phyloP scores from a whole-genome alignment of 1,284 basidiomycete genomes.

The Albatrellus sp. region DNA sequence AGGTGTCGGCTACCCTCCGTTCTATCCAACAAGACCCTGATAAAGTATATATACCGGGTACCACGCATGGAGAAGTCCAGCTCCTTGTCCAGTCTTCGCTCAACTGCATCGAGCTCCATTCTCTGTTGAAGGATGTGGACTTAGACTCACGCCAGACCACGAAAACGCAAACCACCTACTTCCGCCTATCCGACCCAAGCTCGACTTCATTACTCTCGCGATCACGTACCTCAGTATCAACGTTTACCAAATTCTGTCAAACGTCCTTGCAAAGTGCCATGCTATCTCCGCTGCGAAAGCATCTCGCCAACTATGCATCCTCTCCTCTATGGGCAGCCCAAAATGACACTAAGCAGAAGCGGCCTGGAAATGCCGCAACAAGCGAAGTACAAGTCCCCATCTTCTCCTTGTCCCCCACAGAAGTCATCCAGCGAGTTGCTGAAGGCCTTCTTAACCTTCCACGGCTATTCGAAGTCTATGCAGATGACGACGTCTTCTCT shows the following conservation, averaged over 20 bases:
- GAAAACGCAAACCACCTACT: conserved; percentile 13
- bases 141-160: conserved; percentile 21
- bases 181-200: conserved; percentile 10
- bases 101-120: conserved; percentile 68
- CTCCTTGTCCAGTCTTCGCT: conserved; percentile 72
- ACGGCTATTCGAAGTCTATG: conserved; percentile 88
- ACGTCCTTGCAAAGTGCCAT: conserved; percentile 71
- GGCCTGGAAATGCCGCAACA: conserved; percentile 24
- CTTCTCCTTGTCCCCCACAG: conserved; percentile 87
- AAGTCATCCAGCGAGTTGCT: conserved; percentile 78
- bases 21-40: conserved; percentile 40
- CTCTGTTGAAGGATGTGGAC: conserved; percentile 44
- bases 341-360: conserved; percentile 31
- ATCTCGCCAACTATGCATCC: conserved; percentile 63
- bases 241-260: conserved; percentile 67
- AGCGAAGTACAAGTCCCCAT: conserved; percentile 78
- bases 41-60: conserved; percentile 42
- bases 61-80: conserved; percentile 58
- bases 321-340: conserved; percentile 56
- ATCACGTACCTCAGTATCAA: conserved; percentile 46
- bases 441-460: conserved; percentile 92
- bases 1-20: conserved; percentile 47
- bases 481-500: conserved; percentile 81
- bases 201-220: conserved; percentile 35
- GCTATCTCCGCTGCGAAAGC: conserved; percentile 70